Percentiles rank a stretch among this genome's conserved stretches.
phyloP scores from a whole-genome alignment of 495 filamentous ascomycete genomes.

The Peziza echinospora region DNA sequence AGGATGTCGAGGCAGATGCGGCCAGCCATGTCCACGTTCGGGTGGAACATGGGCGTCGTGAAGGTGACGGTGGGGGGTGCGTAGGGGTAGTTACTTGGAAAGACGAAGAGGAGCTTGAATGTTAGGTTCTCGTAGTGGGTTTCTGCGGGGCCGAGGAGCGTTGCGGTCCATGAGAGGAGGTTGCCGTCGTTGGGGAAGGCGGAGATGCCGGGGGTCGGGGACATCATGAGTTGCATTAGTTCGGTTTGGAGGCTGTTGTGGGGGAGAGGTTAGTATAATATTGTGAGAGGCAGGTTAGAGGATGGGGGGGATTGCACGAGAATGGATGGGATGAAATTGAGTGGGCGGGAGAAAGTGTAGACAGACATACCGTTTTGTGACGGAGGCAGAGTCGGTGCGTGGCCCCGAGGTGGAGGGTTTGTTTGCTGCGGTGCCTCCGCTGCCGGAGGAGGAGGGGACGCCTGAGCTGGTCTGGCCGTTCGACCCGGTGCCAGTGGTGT shows the following conservation, averaged over 20 bases:
- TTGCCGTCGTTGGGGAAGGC: slow-evolving; percentile 90
- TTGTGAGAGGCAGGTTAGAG: background rate
- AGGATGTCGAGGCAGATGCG: slow-evolving; percentile 91
- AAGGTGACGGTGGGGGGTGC: slow-evolving; percentile 80
- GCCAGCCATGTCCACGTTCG: slow-evolving; percentile 81
- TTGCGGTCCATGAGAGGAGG: slow-evolving; percentile 77
- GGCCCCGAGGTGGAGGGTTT: background rate
- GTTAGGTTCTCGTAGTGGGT: slow-evolving; percentile 76
- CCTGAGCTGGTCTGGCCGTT: too few species aligned
- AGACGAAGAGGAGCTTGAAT: slow-evolving; percentile 84
- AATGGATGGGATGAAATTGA: too few species aligned
- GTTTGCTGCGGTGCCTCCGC: background rate
- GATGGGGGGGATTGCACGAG: too few species aligned
- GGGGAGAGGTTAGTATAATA: slow-evolving; percentile 2
- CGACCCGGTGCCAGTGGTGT: too few species aligned
- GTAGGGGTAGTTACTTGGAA: slow-evolving; percentile 85
- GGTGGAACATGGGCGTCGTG: slow-evolving; percentile 84
- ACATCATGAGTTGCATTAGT: slow-evolving; percentile 94
- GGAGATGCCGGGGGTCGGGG: slow-evolving; percentile 75
- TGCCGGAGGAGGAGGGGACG: too few species aligned
- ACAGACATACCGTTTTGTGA: slow-evolving; percentile 4
- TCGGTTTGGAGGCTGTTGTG: slow-evolving; percentile 67
- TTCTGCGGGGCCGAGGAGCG: slow-evolving; percentile 73
- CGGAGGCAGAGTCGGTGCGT: too few species aligned
- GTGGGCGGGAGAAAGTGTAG: too few species aligned